Conservation (phyloP, 2,329 filamentous ascomycete species). For the Esteya vermicola region DNA sequence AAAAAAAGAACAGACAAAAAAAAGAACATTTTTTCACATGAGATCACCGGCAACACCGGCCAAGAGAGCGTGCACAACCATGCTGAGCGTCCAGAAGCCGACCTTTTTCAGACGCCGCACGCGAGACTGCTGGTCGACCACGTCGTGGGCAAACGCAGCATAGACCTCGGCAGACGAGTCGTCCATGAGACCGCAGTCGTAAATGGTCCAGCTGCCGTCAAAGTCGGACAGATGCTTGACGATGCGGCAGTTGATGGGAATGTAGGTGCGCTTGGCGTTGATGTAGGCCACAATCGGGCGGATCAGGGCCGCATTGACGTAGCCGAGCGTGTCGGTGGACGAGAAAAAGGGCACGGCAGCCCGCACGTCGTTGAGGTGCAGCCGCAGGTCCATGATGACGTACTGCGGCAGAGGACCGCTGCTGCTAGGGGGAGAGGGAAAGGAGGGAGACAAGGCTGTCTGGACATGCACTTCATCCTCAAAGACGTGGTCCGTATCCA, state of each 20-base stretch:
- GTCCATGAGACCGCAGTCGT: conserved; percentile 86
- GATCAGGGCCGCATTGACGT: conserved; percentile 90
- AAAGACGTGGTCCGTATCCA: neutral
- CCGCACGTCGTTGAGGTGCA: conserved; percentile 88
- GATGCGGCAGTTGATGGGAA: conserved; percentile 86
- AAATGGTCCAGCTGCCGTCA: conserved; percentile 88
- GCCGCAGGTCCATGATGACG: conserved; percentile 84
- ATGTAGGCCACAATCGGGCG: conserved; percentile 97
- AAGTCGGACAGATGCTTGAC: conserved; percentile 84
- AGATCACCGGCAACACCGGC: conserved; percentile 85
- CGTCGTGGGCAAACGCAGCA: conserved; percentile 81
- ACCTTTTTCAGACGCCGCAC: conserved; percentile 81
- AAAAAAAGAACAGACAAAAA: no score
- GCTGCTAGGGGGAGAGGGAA: conserved; percentile 13
- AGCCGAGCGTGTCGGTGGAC: conserved; percentile 24
- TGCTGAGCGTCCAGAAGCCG: conserved; percentile 85
- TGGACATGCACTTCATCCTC: neutral
- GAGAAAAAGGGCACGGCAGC: conserved; percentile 79
- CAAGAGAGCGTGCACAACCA: conserved; percentile 86
- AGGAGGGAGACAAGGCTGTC: neutral
- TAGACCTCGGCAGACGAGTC: conserved; percentile 90
- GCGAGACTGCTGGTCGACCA: conserved; percentile 76
- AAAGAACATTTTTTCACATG: conserved; percentile 18
- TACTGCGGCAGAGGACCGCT: conserved; percentile 64
- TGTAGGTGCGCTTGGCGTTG: conserved; percentile 88